These are phyloP conservation scores for Balansia obtecta DNA, from an alignment of 2,329 filamentous ascomycete species.

Conservation along the genomic window DNA sequence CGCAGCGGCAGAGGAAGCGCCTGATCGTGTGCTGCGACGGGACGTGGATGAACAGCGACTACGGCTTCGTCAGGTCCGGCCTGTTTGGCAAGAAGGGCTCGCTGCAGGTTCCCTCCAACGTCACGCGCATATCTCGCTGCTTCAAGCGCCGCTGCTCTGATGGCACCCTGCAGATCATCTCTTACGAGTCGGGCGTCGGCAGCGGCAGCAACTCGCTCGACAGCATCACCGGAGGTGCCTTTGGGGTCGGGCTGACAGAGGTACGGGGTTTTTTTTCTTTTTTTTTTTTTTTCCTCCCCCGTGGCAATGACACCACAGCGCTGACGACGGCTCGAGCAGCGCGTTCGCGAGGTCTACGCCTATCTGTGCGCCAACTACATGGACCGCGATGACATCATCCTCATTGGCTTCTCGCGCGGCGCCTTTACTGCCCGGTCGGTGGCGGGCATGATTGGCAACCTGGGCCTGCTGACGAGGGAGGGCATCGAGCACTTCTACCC, in stretches of 20 bases:
- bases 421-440: constrained; percentile 47
- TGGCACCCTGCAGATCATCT: constrained; percentile 43
- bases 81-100: constrained; percentile 24
- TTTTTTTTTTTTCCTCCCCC: background rate
- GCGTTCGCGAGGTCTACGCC: constrained; percentile 47
- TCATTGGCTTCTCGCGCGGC: constrained; percentile 45
- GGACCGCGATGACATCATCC: constrained; percentile 42
- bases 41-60: constrained; percentile 42
- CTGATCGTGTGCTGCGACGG: constrained; percentile 41
- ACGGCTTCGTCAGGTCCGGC: constrained; percentile 30
- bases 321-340: constrained; percentile 17
- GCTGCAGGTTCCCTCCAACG: constrained; percentile 43
- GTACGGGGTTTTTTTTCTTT: constrained; percentile 19
- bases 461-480: constrained; percentile 39
- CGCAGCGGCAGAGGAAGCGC: constrained; percentile 24
- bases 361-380: constrained; percentile 51
- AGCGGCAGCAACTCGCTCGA: constrained; percentile 38
- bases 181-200: constrained; percentile 49
- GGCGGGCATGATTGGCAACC: constrained; percentile 36
- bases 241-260: constrained; percentile 42
- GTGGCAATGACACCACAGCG: no score
- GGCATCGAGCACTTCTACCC: constrained; percentile 42
- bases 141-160: constrained; percentile 39
- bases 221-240: constrained; percentile 39
- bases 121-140: constrained; percentile 46